Conservation (phyloP, 2,329 filamentous ascomycete species). For the Cladophialophora chaetospira region DNA sequence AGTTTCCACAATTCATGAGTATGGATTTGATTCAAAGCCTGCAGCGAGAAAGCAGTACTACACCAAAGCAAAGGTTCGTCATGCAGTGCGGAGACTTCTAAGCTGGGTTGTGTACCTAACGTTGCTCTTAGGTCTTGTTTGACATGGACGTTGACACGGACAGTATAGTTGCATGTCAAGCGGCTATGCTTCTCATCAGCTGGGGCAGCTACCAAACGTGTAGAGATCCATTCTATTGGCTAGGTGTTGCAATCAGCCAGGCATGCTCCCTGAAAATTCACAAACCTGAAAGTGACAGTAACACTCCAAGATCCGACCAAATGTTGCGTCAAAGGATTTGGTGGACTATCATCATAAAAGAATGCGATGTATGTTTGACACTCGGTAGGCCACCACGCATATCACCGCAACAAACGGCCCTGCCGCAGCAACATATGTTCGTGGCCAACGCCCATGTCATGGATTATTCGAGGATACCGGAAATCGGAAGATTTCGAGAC, state of each 20-base stretch:
- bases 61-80: constrained; percentile 15
- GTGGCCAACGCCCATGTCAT: neutral
- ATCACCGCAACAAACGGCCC: neutral
- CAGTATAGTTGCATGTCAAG: constrained; percentile 9
- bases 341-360: constrained; percentile 11
- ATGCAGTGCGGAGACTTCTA: neutral
- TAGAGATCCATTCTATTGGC: constrained; percentile 6
- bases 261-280: constrained; percentile 5
- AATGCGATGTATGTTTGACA: constrained; percentile 11
- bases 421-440: constrained; percentile 3
- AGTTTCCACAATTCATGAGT: constrained; percentile 1
- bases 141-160: constrained; percentile 15
- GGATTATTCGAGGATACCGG: constrained; percentile 3
- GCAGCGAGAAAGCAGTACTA: constrained; percentile 11
- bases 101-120: neutral
- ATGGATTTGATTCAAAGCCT: constrained; percentile 12
- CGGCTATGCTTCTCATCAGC: constrained; percentile 12
- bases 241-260: constrained; percentile 9
- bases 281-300: neutral
- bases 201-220: constrained; percentile 8
- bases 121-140: constrained; percentile 6
- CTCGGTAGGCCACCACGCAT: constrained; percentile 9
- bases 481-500: constrained; percentile 7
- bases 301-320: constrained; percentile 2
- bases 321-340: constrained; percentile 4